Conservation (phyloP, 2,329 filamentous ascomycete genomes). For the Clonostachys sp. region DNA sequence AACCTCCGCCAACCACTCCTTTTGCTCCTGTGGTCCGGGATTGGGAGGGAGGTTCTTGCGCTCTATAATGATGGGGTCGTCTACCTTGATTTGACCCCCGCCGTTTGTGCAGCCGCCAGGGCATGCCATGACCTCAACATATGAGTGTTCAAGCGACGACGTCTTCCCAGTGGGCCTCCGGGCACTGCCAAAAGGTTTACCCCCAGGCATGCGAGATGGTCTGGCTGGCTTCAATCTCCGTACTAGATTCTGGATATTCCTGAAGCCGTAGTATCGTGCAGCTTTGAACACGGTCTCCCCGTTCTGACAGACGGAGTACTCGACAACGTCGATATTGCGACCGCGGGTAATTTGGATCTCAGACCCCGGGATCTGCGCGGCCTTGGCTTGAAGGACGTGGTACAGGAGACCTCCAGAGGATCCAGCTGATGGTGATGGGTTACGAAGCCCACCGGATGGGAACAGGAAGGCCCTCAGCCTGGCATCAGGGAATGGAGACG, state of each 20-base stretch:
- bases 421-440: constrained; percentile 55
- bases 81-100: constrained; percentile 89
- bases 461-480: constrained; percentile 72
- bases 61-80: constrained; percentile 62
- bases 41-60: constrained; percentile 44
- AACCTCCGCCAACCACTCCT: constrained; percentile 75
- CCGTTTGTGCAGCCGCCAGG: constrained; percentile 98
- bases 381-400: constrained; percentile 74
- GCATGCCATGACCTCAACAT: constrained; percentile 98
- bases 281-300: constrained; percentile 66
- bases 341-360: constrained; percentile 68
- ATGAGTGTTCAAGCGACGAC: constrained; percentile 66
- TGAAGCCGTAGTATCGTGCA: constrained; percentile 93
- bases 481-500: constrained; percentile 66
- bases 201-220: constrained; percentile 75
- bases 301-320: constrained; percentile 65
- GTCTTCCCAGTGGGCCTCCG: constrained; percentile 47
- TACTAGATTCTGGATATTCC: constrained; percentile 97
- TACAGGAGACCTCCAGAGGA: constrained; percentile 87
- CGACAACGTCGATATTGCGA: constrained; percentile 85
- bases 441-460: constrained; percentile 32
- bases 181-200: constrained; percentile 52
- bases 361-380: constrained; percentile 66
- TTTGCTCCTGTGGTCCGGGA: constrained; percentile 74
- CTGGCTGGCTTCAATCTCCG: constrained; percentile 81